Conservation (phyloP, 768 basidiomycete species). For the Hericium rajendrae region DNA sequence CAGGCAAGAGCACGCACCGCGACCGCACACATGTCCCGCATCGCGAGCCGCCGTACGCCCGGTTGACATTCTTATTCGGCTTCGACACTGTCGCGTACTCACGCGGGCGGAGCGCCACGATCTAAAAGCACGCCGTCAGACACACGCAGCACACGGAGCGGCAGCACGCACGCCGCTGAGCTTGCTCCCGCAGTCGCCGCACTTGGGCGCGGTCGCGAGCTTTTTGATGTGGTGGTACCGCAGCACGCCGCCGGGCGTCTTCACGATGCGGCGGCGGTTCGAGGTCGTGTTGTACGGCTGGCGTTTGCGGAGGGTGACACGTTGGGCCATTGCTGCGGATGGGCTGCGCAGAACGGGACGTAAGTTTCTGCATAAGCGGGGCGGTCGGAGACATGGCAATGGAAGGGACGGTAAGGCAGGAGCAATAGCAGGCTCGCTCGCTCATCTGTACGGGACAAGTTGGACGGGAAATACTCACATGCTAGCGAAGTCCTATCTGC, state of each 20-base stretch:
- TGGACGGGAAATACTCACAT: too few relatives aligned
- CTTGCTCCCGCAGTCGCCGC: slow-evolving; percentile 94
- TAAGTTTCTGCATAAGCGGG: too few relatives aligned
- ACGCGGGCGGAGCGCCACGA: slow-evolving; percentile 92
- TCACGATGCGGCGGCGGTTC: slow-evolving; percentile 88
- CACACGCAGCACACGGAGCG: not conserved
- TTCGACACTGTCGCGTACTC: slow-evolving; percentile 95
- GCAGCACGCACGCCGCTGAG: slow-evolving; percentile 77
- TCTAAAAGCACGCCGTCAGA: slow-evolving; percentile 31
- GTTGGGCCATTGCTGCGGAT: slow-evolving; percentile 81
- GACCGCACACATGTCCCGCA: slow-evolving; percentile 95
- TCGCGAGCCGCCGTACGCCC: slow-evolving; percentile 96
- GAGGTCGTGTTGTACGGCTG: slow-evolving; percentile 97
- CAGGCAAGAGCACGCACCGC: slow-evolving; percentile 44
- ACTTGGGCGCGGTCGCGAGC: slow-evolving; percentile 83
- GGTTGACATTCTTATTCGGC: slow-evolving; percentile 90
- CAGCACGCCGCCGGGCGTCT: slow-evolving; percentile 97
- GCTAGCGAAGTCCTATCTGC: too few relatives aligned
- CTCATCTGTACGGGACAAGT: too few relatives aligned
- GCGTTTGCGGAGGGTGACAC: slow-evolving; percentile 98
- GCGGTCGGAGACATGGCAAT: too few relatives aligned
- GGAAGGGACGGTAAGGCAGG: too few relatives aligned
- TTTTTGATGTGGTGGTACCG: slow-evolving; percentile 99
- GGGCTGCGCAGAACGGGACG: not conserved
- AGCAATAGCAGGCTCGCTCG: too few relatives aligned